Evolutionary conservation across 2,329 filamentous ascomycete species (phyloP), one percentile per base, ranked within the genome.

Genomic region (Meredithiella fracta): DNA sequence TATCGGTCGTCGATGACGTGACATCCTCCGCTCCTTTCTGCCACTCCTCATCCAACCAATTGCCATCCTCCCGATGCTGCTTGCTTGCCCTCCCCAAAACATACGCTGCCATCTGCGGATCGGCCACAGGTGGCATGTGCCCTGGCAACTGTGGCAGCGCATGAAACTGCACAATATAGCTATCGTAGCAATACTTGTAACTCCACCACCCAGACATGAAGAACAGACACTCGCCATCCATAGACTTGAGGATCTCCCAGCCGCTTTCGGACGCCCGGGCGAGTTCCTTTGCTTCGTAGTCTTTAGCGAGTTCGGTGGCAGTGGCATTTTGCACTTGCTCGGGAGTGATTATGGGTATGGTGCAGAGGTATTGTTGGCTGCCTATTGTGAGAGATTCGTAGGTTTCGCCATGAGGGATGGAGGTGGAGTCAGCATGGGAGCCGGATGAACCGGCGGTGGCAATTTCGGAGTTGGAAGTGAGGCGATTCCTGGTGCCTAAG

Each of bases 141-240:
- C 82, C 80, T 47, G 79, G 76, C 17, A 69, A 69, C 1, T 80
- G 80, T 0, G 87, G 78, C 58, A 91, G 71, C 47, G 88, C 87
- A 67, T 96, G 90, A 68, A 94, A 96, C 68, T 96, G 90, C 64
- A 86, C 85, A 60, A 96, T 83, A 60, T 91, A 81, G 60, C 83
- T 77, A 65, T 86, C 86, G 70, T 94, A 92, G 73, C 90, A 96
- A 68, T 95, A 95, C 62, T 83, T 85, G 69, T 96, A 96, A 65
- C 85, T 92, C 90, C 90, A 96, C 90, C 90, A 96, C 0, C 90
- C 90, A 1, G 82, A 85, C 61, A 89, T 72, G 61, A 75, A 79
- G 71, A 91, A 94, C 60, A 96, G 78, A 67, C 90, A 96, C 53
- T 78, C 77, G 2, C 82, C 85, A 57, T 92, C 79, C 68, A 96